A percentile compares a stretch with the other conserved stretches of the same genome.
These are phyloP conservation scores for Chimonanthus salicifolius DNA, from an alignment of 164 flowering plant species.

Conservation along the genomic window DNA sequence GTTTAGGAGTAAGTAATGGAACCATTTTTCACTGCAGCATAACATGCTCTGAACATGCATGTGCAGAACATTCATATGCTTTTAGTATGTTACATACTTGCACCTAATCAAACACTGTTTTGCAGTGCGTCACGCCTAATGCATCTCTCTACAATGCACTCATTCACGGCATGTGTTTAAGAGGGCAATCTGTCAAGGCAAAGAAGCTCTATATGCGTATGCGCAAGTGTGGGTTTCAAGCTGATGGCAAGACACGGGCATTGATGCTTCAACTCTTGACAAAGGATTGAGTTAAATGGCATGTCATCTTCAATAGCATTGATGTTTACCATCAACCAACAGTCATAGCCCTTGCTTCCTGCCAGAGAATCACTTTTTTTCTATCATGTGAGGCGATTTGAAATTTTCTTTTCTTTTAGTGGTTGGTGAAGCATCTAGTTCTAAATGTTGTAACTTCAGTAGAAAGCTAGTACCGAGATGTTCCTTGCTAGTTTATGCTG, in stretches of 20 bases:
- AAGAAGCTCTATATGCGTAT: slow-evolving; percentile 60
- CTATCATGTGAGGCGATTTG: too few species aligned
- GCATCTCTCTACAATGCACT: slow-evolving; percentile 68
- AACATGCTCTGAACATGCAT: background rate
- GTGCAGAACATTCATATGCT: background rate
- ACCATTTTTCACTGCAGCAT: background rate
- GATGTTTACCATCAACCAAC: too few species aligned
- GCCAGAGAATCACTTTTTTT: too few species aligned
- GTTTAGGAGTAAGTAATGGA: background rate
- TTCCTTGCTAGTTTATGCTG: too few species aligned
- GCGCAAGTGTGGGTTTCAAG: slow-evolving; percentile 48
- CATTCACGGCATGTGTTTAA: slow-evolving; percentile 74
- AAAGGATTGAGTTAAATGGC: slow-evolving; percentile 12
- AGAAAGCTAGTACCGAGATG: too few species aligned
- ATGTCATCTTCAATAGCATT: background rate
- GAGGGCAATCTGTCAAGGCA: slow-evolving; percentile 45
- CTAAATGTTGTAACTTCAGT: too few species aligned
- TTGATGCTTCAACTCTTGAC: slow-evolving; percentile 67
- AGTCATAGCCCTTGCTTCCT: too few species aligned
- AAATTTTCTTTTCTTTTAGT: too few species aligned
- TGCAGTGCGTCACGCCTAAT: slow-evolving; percentile 46
- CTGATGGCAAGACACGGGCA: slow-evolving; percentile 84
- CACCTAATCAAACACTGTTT: background rate
- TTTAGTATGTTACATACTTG: too few species aligned
- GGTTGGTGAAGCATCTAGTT: too few species aligned